These are phyloP conservation scores for Nothophoma quercina DNA, from an alignment of 2,329 filamentous ascomycete species.

Conservation along the genomic window DNA sequence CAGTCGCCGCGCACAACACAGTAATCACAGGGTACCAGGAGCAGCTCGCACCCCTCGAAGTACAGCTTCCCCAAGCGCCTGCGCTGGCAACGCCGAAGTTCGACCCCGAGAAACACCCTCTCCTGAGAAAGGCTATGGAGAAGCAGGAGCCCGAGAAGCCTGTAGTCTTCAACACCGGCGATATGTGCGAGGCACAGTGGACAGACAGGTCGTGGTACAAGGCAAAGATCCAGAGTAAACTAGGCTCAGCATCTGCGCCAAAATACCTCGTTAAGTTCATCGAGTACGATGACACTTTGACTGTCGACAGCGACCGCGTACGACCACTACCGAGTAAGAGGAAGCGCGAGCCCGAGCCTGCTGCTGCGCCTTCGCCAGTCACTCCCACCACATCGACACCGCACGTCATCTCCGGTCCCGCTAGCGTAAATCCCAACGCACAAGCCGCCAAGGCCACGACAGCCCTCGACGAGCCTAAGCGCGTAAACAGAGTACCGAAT, in stretches of 20 bases:
- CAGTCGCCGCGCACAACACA: constrained; percentile 80
- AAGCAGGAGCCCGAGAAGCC: constrained; percentile 43
- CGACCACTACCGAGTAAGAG: constrained; percentile 48
- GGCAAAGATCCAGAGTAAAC: constrained; percentile 91
- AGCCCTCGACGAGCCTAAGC: constrained; percentile 70
- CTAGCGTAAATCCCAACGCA: constrained; percentile 71
- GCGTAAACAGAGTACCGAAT: constrained; percentile 81
- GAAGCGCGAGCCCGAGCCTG: constrained; percentile 85
- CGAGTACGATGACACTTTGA: constrained; percentile 87
- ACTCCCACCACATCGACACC: constrained; percentile 51
- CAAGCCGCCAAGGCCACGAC: constrained; percentile 69
- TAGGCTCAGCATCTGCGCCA: constrained; percentile 86
- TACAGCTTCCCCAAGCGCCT: constrained; percentile 53
- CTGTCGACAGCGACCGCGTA: constrained; percentile 62
- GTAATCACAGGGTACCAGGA: constrained; percentile 71
- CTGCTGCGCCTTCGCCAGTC: constrained; percentile 58
- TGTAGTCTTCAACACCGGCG: constrained; percentile 81
- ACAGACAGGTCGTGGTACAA: constrained; percentile 90
- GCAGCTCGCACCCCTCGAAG: constrained; percentile 68
- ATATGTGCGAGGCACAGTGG: constrained; percentile 91
- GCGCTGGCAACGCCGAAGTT: constrained; percentile 64
- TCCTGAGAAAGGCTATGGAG: constrained; percentile 63
- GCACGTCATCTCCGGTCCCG: constrained; percentile 69
- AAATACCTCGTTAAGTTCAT: constrained; percentile 97
- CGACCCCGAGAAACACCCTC: constrained; percentile 81